Evolutionary conservation across 2,329 filamentous ascomycete species (phyloP).

Genomic region (Domatiomyces catenatus): DNA sequence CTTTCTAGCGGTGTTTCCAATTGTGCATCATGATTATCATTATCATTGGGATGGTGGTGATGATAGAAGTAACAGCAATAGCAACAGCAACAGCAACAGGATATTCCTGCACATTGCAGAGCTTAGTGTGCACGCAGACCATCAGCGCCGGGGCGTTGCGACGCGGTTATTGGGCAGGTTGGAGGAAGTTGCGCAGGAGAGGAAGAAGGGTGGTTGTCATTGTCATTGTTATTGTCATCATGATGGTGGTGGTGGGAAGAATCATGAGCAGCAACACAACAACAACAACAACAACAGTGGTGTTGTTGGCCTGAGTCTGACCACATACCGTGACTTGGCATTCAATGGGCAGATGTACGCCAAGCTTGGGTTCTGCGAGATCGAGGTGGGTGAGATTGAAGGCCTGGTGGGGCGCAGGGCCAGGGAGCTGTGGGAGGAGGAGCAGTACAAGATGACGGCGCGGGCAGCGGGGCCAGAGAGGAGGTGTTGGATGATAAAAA

Average conservation of each 20-base stretch:
- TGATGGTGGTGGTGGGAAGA: not conserved
- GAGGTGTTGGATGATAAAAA: slow-evolving; percentile 5
- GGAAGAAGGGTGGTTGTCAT: not conserved
- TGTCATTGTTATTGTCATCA: too few species aligned
- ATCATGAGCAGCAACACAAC: too few species aligned
- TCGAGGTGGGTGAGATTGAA: slow-evolving; percentile 1
- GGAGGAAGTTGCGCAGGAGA: not conserved
- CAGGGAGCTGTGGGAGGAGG: slow-evolving; percentile 4
- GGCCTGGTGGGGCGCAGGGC: slow-evolving; percentile 1
- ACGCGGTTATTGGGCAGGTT: not conserved
- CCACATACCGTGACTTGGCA: slow-evolving; percentile 4
- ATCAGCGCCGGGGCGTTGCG: slow-evolving; percentile 3
- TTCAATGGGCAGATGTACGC: slow-evolving; percentile 6
- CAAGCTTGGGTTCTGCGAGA: slow-evolving; percentile 2
- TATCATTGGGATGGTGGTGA: not conserved
- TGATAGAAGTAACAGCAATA: too few species aligned
- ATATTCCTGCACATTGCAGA: slow-evolving; percentile 4
- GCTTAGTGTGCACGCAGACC: slow-evolving; percentile 2
- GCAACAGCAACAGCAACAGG: not conserved
- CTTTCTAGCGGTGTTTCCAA: slow-evolving; percentile 2
- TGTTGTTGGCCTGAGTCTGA: slow-evolving; percentile 3
- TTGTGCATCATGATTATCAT: not conserved
- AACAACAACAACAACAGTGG: not conserved
- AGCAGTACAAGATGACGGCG: slow-evolving; percentile 1
- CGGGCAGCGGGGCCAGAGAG: not conserved